Evolutionary conservation across 139 green algal species (phyloP), one percentile per base, ranked within the genome.

Genomic region (Chlamydomonas sp.): DNA sequence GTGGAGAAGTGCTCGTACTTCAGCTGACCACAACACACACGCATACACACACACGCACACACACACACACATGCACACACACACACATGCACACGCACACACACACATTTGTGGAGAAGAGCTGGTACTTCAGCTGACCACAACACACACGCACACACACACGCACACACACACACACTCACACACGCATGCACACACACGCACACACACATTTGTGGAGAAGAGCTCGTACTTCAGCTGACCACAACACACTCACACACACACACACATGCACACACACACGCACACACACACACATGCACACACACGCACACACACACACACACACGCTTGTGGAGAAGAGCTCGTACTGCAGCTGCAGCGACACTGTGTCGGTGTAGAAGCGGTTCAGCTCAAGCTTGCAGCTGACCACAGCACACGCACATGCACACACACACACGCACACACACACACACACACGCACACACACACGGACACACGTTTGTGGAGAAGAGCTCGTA

Each of bases 351-450:
- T 72, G 54, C 64, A 83, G 72, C 74, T 83, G 74, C 72, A 88
- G 71, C 5, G 81, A 54, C 30, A 86, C 77, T 4, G 82, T 81
- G 49, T 88, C 79, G 2, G 77, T 84, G 75, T 77, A 90, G 50
- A 88, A 82, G 48, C 84, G 78, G 69, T 90, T 84, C 49, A 90
- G 75, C 57, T 83, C 76, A 20, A 90, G 64, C 35, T 65, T 69
- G 20, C 59, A 59, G 16, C 20, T 20, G 20, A 54, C 43, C 13
- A 54, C 16, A 54, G 13, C 13, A 54, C 20, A 54, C 43, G 16
- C 13, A 54, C 43, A 54, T n/a, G n/a, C n/a, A n/a, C n/a, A 54
- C 43, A 54, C 8, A 31, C 8, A 6, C 59, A 67, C 8, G 10
- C 5, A 39, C 10, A 48, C 59, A 38, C 59, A 8, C 10, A 67